phyloP scores from a whole-genome alignment of 768 basidiomycete species.

The Leccinum truebloodii region DNA sequence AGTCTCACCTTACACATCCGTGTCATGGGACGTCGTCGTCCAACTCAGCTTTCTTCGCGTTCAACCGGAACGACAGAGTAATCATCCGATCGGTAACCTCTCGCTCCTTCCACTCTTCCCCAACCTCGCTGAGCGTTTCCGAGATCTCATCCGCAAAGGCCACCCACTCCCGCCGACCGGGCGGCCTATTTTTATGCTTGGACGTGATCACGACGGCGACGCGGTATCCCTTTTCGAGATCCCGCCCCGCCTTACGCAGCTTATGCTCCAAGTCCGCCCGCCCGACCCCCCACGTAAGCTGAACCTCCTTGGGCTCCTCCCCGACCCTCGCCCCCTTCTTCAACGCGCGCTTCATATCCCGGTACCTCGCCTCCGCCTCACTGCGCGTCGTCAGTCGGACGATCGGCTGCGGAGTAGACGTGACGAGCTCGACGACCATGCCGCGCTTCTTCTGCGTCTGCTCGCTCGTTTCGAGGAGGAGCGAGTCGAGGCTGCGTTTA shows the following conservation, averaged over 20 bases:
- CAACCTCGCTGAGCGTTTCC: constrained; percentile 46
- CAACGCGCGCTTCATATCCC: constrained; percentile 37
- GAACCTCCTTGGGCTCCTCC: constrained; percentile 60
- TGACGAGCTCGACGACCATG: constrained; percentile 57
- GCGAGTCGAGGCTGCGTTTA: constrained; percentile 33
- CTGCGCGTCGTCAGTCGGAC: constrained; percentile 58
- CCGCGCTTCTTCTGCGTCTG: constrained; percentile 11
- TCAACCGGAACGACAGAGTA: constrained; percentile 43
- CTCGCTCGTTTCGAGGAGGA: constrained; percentile 54
- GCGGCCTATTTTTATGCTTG: constrained; percentile 47
- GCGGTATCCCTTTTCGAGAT: constrained; percentile 59
- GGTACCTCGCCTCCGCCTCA: constrained; percentile 40
- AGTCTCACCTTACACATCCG: no score
- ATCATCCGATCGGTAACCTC: constrained; percentile 40
- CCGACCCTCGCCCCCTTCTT: constrained; percentile 32
- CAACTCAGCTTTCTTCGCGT: constrained; percentile 20
- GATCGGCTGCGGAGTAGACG: constrained; percentile 49
- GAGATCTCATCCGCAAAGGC: constrained; percentile 46
- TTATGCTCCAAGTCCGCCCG: constrained; percentile 66
- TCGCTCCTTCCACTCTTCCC: constrained; percentile 52
- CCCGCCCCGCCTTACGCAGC: constrained; percentile 53
- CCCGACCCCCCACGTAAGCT: constrained; percentile 68
- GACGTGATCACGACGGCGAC: constrained; percentile 57
- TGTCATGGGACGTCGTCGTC: constrained; percentile 5
- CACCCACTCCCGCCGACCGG: constrained; percentile 41